Conservation (phyloP, 805 yeast species). For the Kuraishia piskuri region DNA sequence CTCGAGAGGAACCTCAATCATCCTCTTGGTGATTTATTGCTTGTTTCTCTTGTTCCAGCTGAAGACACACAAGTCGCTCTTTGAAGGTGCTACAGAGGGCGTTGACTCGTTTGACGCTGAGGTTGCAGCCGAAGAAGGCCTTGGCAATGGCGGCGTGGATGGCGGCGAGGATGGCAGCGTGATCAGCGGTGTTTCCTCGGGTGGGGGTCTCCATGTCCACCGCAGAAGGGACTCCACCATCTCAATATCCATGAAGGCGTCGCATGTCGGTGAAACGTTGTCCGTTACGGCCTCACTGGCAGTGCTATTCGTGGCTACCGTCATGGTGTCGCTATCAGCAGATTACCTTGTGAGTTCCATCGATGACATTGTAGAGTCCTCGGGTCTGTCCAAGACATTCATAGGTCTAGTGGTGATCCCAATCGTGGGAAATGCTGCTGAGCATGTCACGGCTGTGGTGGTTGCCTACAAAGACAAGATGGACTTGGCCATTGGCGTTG, state of each 20-base stretch:
- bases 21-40: slow-evolving; percentile 67
- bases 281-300: slow-evolving; percentile 44
- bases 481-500: slow-evolving; percentile 96
- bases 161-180: background rate
- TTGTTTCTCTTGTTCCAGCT: slow-evolving; percentile 83
- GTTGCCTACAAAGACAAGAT: slow-evolving; percentile 95
- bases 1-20: slow-evolving; percentile 80
- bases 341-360: slow-evolving; percentile 91
- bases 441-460: slow-evolving; percentile 92
- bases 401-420: slow-evolving; percentile 92
- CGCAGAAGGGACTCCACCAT: background rate
- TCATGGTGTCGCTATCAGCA: slow-evolving; percentile 83
- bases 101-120: slow-evolving; percentile 28
- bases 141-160: slow-evolving; percentile 2
- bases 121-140: background rate
- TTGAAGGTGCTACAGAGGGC: slow-evolving; percentile 41
- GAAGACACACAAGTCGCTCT: slow-evolving; percentile 71
- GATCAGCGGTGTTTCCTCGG: background rate
- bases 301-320: slow-evolving; percentile 55
- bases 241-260: background rate
- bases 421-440: slow-evolving; percentile 97
- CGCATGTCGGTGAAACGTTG: slow-evolving; percentile 17
- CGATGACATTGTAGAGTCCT: slow-evolving; percentile 74
- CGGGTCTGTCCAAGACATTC: slow-evolving; percentile 90
- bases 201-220: background rate